A percentile compares a stretch with the other conserved stretches of the same genome.
These are phyloP conservation scores for Takashimella tepidaria DNA, from an alignment of 1,284 basidiomycete species.

Conservation along the genomic window DNA sequence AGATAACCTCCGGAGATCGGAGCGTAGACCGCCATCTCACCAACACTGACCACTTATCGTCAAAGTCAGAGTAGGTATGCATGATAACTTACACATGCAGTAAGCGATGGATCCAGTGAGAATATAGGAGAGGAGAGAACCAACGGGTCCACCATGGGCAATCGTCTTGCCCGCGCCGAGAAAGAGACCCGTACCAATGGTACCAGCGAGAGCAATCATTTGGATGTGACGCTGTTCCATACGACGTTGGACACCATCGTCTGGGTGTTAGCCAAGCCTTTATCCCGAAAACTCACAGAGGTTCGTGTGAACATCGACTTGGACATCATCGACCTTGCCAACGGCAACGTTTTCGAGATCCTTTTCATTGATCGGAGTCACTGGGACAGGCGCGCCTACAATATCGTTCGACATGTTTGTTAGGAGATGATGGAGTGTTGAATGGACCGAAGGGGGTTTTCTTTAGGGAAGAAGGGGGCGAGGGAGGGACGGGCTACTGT, in stretches of 20 bases:
- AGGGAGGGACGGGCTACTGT: no score
- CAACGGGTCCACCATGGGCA: slow-evolving; percentile 48
- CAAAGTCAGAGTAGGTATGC: not conserved
- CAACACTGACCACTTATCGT: slow-evolving; percentile 34
- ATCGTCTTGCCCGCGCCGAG: slow-evolving; percentile 64
- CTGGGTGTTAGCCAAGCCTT: slow-evolving; percentile 1
- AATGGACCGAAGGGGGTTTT: no score
- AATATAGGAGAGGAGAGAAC: slow-evolving; percentile 31
- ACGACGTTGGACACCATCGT: slow-evolving; percentile 23
- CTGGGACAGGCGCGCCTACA: not conserved
- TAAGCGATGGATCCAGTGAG: slow-evolving; percentile 21
- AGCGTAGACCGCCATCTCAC: slow-evolving; percentile 38
- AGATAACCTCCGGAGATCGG: slow-evolving; percentile 40
- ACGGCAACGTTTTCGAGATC: slow-evolving; percentile 2
- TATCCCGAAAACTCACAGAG: slow-evolving; percentile 8
- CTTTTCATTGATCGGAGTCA: not conserved
- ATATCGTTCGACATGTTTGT: not conserved
- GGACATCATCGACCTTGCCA: slow-evolving; percentile 9
- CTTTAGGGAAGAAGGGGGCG: no score
- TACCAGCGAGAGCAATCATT: slow-evolving; percentile 33
- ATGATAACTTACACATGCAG: slow-evolving; percentile 17
- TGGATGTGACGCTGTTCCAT: slow-evolving; percentile 39
- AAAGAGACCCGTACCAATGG: slow-evolving; percentile 63
- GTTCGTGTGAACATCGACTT: slow-evolving; percentile 18
- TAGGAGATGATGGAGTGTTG: no score